Evolutionary conservation across 768 basidiomycete genomes (phyloP).

Genomic region (Collybia sordida): DNA sequence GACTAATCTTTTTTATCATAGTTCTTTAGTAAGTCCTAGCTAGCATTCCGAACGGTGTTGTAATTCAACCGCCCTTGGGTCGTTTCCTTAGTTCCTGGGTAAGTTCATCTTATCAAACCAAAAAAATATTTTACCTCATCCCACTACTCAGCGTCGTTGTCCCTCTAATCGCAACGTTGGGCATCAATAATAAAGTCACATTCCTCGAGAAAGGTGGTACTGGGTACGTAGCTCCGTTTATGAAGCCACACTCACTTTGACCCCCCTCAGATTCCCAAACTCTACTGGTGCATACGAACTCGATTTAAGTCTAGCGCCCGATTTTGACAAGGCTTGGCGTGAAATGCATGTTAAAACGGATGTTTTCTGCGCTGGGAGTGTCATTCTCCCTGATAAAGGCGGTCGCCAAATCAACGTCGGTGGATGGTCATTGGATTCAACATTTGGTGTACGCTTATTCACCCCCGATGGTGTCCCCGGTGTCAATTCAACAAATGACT

Average conservation of each 20-base stretch:
- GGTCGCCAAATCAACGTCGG: slow-evolving; percentile 67
- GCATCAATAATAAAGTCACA: slow-evolving; percentile 79
- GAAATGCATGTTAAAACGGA: slow-evolving; percentile 76
- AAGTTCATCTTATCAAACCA: slow-evolving; percentile 15
- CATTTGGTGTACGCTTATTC: slow-evolving; percentile 72
- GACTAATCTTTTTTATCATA: slow-evolving; percentile 17
- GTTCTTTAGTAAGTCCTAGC: slow-evolving; percentile 44
- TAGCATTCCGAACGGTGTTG: background rate
- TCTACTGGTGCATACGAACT: slow-evolving; percentile 80
- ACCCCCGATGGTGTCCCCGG: slow-evolving; percentile 68
- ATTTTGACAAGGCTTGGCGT: slow-evolving; percentile 63
- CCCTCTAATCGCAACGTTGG: slow-evolving; percentile 72
- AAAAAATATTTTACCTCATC: slow-evolving; percentile 5
- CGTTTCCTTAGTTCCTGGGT: slow-evolving; percentile 44
- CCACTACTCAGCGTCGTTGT: slow-evolving; percentile 53
- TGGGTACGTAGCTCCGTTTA: slow-evolving; percentile 27
- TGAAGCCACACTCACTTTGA: slow-evolving; percentile 4
- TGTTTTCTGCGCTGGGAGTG: slow-evolving; percentile 75
- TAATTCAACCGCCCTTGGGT: background rate
- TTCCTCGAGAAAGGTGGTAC: slow-evolving; percentile 79
- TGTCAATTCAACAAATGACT: slow-evolving; percentile 73
- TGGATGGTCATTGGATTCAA: slow-evolving; percentile 71
- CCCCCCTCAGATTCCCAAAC: slow-evolving; percentile 43
- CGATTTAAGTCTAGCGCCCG: slow-evolving; percentile 54
- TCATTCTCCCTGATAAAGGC: slow-evolving; percentile 74